phyloP scores from a whole-genome alignment of 345 rosid species.

The Sonneratia caseolaris region DNA sequence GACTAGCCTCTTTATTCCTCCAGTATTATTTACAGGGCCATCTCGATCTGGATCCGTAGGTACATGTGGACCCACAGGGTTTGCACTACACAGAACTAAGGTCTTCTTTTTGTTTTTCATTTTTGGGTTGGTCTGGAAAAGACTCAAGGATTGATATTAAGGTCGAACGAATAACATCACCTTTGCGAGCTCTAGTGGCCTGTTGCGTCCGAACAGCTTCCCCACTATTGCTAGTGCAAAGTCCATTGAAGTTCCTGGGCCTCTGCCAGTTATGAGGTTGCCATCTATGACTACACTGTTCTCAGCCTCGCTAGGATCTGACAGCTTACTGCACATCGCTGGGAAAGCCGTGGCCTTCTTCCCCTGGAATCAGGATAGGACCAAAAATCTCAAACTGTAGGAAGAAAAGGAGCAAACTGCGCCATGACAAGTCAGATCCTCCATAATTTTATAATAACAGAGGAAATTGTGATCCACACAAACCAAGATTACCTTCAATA shows the following conservation, averaged over 20 bases:
- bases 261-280: constrained; percentile 80
- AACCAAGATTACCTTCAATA: constrained; percentile 54
- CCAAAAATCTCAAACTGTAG: not conserved
- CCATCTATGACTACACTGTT: constrained; percentile 86
- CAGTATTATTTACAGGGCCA: too few species aligned
- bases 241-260: constrained; percentile 84
- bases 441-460: too few species aligned
- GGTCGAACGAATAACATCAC: constrained; percentile 34
- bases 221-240: constrained; percentile 72
- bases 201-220: constrained; percentile 61
- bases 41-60: too few species aligned
- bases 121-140: too few species aligned
- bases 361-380: constrained; percentile 30
- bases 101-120: too few species aligned
- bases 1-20: too few species aligned
- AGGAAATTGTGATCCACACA: too few species aligned
- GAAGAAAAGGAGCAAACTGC: not conserved
- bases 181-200: constrained; percentile 66
- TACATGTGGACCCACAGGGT: too few species aligned
- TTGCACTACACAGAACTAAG: too few species aligned
- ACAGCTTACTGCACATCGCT: constrained; percentile 64
- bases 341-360: constrained; percentile 91
- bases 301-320: constrained; percentile 60
- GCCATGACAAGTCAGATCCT: too few species aligned
- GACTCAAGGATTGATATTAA: constrained; percentile 2